Conservation (phyloP, 257 asterid genomes). For the Nicotiana tabacum region DNA sequence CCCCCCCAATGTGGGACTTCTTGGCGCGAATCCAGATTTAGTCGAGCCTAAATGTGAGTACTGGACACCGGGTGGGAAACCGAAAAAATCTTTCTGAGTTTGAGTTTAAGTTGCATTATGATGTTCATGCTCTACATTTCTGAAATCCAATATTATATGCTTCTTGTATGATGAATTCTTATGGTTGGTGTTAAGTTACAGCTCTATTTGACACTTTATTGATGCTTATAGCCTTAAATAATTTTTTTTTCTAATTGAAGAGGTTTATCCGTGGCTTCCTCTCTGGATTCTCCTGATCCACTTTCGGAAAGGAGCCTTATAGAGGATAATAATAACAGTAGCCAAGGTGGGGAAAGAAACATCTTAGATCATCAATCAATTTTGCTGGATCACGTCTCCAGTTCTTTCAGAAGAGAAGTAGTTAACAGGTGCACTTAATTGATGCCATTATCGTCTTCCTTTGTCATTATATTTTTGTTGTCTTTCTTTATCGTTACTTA, state of each 20-base stretch:
- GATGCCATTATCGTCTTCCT: not conserved
- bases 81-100: not conserved
- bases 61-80: too few relatives aligned
- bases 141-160: not conserved
- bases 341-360: conserved; percentile 34
- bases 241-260: conserved; percentile 14
- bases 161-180: not conserved
- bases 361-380: conserved; percentile 27
- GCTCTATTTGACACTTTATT: not conserved
- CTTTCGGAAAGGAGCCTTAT: conserved; percentile 19
- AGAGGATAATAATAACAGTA: conserved; percentile 23
- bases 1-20: too few relatives aligned
- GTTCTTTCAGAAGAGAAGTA: conserved; percentile 46
- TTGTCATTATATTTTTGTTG: not conserved
- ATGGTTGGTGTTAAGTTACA: not conserved
- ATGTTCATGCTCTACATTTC: not conserved
- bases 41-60: too few relatives aligned
- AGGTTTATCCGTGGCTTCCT: conserved; percentile 20
- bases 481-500: not conserved
- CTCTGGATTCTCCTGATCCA: conserved; percentile 28
- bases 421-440: conserved; percentile 40
- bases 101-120: not conserved
- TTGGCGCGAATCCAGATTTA: too few relatives aligned
- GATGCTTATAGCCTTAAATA: not conserved
- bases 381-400: conserved; percentile 33